These are phyloP conservation scores for Albizia julibrissin DNA, from an alignment of 306 rosid species.

Conservation along the genomic window DNA sequence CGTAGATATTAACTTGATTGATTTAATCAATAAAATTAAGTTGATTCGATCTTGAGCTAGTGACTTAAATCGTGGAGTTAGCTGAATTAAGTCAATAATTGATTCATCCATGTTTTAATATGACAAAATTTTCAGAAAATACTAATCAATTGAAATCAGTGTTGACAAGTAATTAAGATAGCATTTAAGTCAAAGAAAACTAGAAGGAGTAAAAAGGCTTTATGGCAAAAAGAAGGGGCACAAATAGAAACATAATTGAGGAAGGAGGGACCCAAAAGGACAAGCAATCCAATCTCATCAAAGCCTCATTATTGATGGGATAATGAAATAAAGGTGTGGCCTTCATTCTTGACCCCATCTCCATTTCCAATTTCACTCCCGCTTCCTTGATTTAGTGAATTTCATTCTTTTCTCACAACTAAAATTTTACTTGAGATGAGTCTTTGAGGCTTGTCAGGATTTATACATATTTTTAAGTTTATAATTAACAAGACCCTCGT, in stretches of 20 bases:
- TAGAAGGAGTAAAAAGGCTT: background rate
- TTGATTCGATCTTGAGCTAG: background rate
- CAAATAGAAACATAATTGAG: conserved; percentile 33
- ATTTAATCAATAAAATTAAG: background rate
- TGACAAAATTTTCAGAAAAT: background rate
- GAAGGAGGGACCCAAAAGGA: conserved; percentile 43
- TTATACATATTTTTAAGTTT: background rate
- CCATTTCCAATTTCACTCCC: conserved; percentile 20
- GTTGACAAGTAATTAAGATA: background rate
- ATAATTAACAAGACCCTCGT: too few relatives aligned
- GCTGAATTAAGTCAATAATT: background rate
- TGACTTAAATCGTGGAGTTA: background rate
- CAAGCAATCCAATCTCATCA: conserved; percentile 13
- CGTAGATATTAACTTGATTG: background rate
- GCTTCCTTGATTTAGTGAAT: background rate
- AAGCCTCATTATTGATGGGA: conserved; percentile 22
- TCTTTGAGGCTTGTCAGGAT: background rate
- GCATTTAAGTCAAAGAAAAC: background rate
- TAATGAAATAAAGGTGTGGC: background rate
- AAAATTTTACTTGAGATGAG: background rate
- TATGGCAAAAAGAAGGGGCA: background rate
- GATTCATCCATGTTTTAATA: background rate
- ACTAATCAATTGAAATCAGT: background rate
- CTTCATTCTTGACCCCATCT: conserved; percentile 18
- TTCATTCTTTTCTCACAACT: background rate